These are phyloP conservation scores for Hirsutella thompsonii DNA, from an alignment of 2,329 filamentous ascomycete species.

Conservation along the genomic window DNA sequence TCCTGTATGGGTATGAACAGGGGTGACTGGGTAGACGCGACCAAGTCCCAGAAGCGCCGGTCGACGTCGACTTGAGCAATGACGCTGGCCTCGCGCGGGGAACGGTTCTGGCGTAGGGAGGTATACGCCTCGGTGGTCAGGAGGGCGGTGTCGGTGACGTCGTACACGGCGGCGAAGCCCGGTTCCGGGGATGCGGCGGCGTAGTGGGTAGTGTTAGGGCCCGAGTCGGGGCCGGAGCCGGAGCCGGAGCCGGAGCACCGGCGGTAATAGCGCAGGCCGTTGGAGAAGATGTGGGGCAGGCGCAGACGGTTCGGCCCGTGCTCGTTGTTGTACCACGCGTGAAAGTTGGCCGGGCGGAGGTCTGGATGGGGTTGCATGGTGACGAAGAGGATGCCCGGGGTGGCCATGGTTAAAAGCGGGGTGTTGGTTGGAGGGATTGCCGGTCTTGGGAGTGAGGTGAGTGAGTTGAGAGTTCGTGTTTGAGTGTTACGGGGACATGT, in stretches of 20 bases:
- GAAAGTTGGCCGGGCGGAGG: slow-evolving; percentile 57
- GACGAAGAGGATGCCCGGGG: slow-evolving; percentile 65
- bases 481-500: too few species aligned
- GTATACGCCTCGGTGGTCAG: slow-evolving; percentile 61
- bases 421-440: not conserved
- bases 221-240: too few species aligned
- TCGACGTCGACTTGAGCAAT: slow-evolving; percentile 50
- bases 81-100: slow-evolving; percentile 37
- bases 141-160: slow-evolving; percentile 61
- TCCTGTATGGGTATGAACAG: slow-evolving; percentile 26
- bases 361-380: slow-evolving; percentile 64
- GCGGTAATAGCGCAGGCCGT: slow-evolving; percentile 76
- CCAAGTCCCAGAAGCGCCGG: slow-evolving; percentile 56
- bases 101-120: slow-evolving; percentile 44
- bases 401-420: slow-evolving; percentile 17
- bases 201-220: too few species aligned
- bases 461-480: not conserved
- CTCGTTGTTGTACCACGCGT: slow-evolving; percentile 93
- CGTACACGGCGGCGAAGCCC: slow-evolving; percentile 73
- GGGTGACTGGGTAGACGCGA: slow-evolving; percentile 40
- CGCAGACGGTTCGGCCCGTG: slow-evolving; percentile 73
- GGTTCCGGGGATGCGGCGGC: too few species aligned
- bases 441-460: not conserved
- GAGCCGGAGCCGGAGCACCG: slow-evolving; percentile 45
- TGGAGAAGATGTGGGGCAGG: slow-evolving; percentile 57